Percentiles rank a stretch among this genome's conserved stretches.
Conservation (phyloP, 1,284 basidiomycete species). For the Rhodotorula sp. region DNA sequence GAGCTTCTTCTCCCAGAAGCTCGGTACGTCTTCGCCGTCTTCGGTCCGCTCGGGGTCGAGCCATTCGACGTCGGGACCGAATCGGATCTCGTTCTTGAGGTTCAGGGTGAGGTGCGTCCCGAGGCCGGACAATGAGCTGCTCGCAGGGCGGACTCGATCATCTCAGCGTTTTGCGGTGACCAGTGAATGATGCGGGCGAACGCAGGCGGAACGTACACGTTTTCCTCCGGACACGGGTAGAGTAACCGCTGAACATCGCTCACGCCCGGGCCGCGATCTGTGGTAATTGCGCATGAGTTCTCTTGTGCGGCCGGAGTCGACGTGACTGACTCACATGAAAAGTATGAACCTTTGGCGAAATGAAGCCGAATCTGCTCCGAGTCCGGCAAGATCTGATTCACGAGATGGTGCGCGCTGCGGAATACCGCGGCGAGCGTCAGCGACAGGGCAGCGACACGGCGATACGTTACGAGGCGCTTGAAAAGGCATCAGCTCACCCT, state of each 20-base stretch:
- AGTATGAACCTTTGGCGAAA: constrained; percentile 65
- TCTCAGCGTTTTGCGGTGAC: constrained; percentile 42
- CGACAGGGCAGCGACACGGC: no score
- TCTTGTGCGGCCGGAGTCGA: no score
- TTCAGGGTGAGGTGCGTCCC: constrained; percentile 87
- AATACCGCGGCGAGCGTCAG: neutral
- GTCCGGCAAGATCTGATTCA: constrained; percentile 41
- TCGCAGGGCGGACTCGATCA: neutral
- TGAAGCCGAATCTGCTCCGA: constrained; percentile 29
- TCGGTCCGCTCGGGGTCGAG: constrained; percentile 55
- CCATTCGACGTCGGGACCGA: constrained; percentile 93
- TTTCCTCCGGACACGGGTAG: constrained; percentile 75
- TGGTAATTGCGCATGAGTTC: neutral
- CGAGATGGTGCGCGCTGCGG: constrained; percentile 35
- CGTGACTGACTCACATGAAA: constrained; percentile 55
- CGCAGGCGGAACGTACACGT: constrained; percentile 8
- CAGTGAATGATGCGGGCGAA: no score
- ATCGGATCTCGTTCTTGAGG: constrained; percentile 78
- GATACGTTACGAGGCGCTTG: no score
- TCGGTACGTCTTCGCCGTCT: constrained; percentile 56
- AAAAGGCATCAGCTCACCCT: constrained; percentile 51
- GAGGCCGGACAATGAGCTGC: constrained; percentile 58
- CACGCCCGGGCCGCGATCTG: constrained; percentile 67
- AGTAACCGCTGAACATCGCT: constrained; percentile 69
- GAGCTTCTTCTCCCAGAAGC: constrained; percentile 74